Evolutionary conservation across 805 yeast species (phyloP).

Genomic region (Hanseniaspora valbyensis): DNA sequence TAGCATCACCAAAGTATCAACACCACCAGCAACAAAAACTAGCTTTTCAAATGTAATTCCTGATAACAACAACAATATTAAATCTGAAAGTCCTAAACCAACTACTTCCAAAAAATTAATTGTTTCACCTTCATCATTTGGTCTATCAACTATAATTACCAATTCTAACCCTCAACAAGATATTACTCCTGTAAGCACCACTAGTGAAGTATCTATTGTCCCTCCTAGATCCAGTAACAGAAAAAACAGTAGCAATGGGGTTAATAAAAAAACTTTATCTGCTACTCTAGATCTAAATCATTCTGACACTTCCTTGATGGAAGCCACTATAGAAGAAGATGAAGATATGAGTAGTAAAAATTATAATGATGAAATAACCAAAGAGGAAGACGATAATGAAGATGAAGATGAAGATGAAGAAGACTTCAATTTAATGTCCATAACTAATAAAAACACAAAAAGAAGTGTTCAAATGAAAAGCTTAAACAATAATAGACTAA

Average conservation of each 20-base stretch:
- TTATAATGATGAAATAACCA: background rate
- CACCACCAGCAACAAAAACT: no score
- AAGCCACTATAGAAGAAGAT: conserved; percentile 10
- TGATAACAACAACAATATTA: background rate
- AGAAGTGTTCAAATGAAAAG: conserved; percentile 11
- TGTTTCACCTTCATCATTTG: conserved; percentile 7
- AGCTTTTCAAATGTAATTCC: no score
- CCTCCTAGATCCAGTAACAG: conserved; percentile 16
- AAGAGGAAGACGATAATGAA: background rate
- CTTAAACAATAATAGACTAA: background rate
- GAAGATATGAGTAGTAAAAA: background rate
- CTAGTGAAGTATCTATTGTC: background rate
- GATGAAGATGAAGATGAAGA: conserved; percentile 10
- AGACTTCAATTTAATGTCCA: conserved; percentile 5
- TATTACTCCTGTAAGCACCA: background rate
- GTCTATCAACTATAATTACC: conserved; percentile 2
- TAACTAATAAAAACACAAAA: conserved; percentile 12
- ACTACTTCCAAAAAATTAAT: background rate
- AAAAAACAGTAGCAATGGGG: background rate
- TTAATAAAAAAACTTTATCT: background rate
- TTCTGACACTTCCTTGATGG: conserved; percentile 5
- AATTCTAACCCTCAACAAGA: no score
- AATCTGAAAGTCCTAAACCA: background rate
- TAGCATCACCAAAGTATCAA: no score
- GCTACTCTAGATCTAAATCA: background rate